phyloP scores from a whole-genome alignment of 2,329 filamentous ascomycete genomes.

The Fusarium nelsonii region DNA sequence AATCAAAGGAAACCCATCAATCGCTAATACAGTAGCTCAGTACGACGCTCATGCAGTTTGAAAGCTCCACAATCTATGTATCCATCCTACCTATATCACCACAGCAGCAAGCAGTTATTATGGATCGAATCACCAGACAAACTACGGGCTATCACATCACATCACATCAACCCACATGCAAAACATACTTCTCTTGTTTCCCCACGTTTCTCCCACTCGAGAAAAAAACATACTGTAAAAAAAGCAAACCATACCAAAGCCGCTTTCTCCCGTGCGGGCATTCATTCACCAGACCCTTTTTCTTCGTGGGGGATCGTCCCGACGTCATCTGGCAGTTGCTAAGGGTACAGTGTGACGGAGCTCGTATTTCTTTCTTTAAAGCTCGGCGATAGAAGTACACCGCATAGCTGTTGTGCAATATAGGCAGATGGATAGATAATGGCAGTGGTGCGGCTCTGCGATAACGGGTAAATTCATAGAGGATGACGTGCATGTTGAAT shows the following conservation, averaged over 20 bases:
- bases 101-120: background rate
- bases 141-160: background rate
- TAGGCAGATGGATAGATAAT: background rate
- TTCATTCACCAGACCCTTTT: slow-evolving; percentile 12
- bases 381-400: background rate
- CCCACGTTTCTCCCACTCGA: slow-evolving; percentile 12
- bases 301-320: slow-evolving; percentile 31
- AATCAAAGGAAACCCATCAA: background rate
- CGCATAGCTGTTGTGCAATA: background rate
- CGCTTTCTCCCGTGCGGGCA: slow-evolving; percentile 19
- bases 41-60: background rate
- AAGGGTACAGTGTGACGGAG: background rate
- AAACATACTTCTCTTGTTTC: slow-evolving; percentile 22
- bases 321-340: slow-evolving; percentile 19
- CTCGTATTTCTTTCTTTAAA: background rate
- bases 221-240: background rate
- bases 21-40: background rate
- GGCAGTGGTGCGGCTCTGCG: slow-evolving; percentile 15
- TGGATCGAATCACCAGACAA: slow-evolving; percentile 13
- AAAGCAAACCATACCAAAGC: slow-evolving; percentile 6
- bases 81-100: slow-evolving; percentile 2
- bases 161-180: slow-evolving; percentile 22
- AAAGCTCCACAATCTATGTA: slow-evolving; percentile 5
- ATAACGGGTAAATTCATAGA: background rate
- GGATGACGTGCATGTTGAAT: slow-evolving; percentile 19